Base-by-base conservation (phyloP, 1,284 basidiomycete genomes). In the Leccinum huronense region DNA sequence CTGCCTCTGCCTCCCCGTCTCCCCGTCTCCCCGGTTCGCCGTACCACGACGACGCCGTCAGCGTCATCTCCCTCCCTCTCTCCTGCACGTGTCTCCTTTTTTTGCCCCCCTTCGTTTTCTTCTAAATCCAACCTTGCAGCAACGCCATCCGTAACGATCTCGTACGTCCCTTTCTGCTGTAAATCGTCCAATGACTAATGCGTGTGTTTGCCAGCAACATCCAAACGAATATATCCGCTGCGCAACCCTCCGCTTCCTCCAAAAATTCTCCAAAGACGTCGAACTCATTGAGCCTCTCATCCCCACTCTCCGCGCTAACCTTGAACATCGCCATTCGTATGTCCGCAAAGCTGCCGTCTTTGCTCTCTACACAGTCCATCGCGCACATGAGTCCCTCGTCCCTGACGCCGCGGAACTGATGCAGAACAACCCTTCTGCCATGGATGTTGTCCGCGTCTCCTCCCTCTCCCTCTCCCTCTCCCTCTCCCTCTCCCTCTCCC, bases 161-260 rank as follows among this genome's bases (percentile, higher is more conserved):
- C 63, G 91, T 94, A 68, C 72, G 90, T 78, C 55, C 30, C 9
- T 56, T 59, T 9, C 16, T 36, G 23, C 40, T 55, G 40, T 30
- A 40, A 33, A 36, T 57, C 59, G 63, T 14, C 56, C 5, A 10
- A 30, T 14, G 30, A 48, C 45, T 64, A 53, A 53, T 48, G 68
- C 11, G 2, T 40, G 2, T 45, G 40, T 55, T 16, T 36, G 65
- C 3, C 16, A 95, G 92, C 97, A 99, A 93, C 97, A 99, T 75
- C 96, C 97, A 6, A 99, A 99, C 76, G 97, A 99, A 82, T 99
- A 98, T 80, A 98, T 99, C 71, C 93, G 97, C 48, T 97, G 97
- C 60, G 94, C 95, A 42, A 98, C 95, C 8, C 86, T 99, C 40
- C 91, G 97, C 54, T 98, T 97, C 81, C 85, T 99, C 10, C 95